A percentile compares a stretch with the other conserved stretches of the same genome.
Evolutionary conservation across 306 rosid genomes (phyloP).

Genomic region (Gastrolobium bilobum): DNA sequence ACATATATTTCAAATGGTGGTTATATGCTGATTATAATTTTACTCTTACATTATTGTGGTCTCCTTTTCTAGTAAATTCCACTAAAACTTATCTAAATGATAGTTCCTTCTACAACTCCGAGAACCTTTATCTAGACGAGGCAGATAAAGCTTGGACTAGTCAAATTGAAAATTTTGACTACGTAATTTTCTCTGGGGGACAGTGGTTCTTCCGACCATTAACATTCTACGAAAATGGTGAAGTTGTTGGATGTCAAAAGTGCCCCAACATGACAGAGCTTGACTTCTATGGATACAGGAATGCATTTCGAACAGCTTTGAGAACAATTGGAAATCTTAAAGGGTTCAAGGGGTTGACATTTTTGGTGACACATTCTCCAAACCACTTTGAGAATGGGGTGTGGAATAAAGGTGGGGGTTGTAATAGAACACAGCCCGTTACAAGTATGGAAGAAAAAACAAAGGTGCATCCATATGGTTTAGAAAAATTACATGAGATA

Average conservation of each 20-base stretch:
- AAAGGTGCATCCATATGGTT: slow-evolving; percentile 45
- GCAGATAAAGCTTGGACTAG: slow-evolving; percentile 67
- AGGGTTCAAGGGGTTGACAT: slow-evolving; percentile 70
- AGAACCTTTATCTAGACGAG: slow-evolving; percentile 74
- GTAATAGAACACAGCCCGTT: slow-evolving; percentile 66
- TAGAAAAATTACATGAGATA: slow-evolving; percentile 52
- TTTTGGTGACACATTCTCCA: slow-evolving; percentile 84
- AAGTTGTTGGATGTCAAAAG: slow-evolving; percentile 61
- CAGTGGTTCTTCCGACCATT: slow-evolving; percentile 91
- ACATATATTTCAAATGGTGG: slow-evolving; percentile 60
- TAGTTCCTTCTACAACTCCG: slow-evolving; percentile 49
- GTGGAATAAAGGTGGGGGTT: slow-evolving; percentile 84
- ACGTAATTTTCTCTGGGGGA: slow-evolving; percentile 77
- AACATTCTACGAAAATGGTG: slow-evolving; percentile 61
- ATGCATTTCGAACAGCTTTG: slow-evolving; percentile 65
- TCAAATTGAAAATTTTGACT: slow-evolving; percentile 62
- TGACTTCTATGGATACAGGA: slow-evolving; percentile 59
- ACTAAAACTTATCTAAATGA: slow-evolving; percentile 53
- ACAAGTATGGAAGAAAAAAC: slow-evolving; percentile 52
- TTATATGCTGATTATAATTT: slow-evolving; percentile 73
- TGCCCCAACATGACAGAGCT: slow-evolving; percentile 59
- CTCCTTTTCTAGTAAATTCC: slow-evolving; percentile 74
- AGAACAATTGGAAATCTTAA: slow-evolving; percentile 52
- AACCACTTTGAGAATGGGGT: slow-evolving; percentile 83
- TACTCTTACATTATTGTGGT: slow-evolving; percentile 70